Evolutionary conservation across 768 basidiomycete genomes (phyloP).

Genomic region (Sutorius australiensis): DNA sequence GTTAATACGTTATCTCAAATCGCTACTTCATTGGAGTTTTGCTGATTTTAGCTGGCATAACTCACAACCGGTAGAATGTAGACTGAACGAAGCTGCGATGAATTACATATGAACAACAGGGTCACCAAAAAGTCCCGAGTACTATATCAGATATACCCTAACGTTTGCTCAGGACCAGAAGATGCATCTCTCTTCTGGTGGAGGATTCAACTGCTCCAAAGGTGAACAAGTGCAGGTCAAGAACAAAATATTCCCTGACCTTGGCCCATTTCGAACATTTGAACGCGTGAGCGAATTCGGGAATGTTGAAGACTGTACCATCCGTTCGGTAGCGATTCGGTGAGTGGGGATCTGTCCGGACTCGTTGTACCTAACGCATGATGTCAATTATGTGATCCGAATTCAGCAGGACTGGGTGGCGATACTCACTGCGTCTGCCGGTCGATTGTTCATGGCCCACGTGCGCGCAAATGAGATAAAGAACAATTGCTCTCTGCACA

Average conservation of each 20-base stretch:
- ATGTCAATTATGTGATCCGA: not conserved
- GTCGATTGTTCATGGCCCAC: constrained; percentile 83
- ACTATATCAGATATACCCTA: constrained; percentile 5
- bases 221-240: not conserved
- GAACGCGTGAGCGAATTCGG: constrained; percentile 86
- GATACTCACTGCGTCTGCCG: constrained; percentile 63
- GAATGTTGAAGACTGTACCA: constrained; percentile 83
- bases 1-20: not conserved
- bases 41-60: not conserved
- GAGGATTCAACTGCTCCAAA: constrained; percentile 69
- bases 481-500: constrained; percentile 80
- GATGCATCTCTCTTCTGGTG: constrained; percentile 68
- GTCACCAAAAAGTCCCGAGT: not conserved
- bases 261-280: constrained; percentile 73
- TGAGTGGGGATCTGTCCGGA: constrained; percentile 88
- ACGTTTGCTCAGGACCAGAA: constrained; percentile 58
- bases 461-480: constrained; percentile 86
- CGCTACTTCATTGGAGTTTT: not conserved
- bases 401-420: not conserved
- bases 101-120: constrained; percentile 16
- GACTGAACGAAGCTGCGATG: constrained; percentile 4
- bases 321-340: constrained; percentile 76
- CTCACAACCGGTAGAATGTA: not conserved
- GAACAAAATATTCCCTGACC: constrained; percentile 39
- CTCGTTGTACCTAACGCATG: constrained; percentile 55